Evolutionary conservation across 192 early-diverging fungal species (phyloP).

Genomic region (Coemansia sp.): DNA sequence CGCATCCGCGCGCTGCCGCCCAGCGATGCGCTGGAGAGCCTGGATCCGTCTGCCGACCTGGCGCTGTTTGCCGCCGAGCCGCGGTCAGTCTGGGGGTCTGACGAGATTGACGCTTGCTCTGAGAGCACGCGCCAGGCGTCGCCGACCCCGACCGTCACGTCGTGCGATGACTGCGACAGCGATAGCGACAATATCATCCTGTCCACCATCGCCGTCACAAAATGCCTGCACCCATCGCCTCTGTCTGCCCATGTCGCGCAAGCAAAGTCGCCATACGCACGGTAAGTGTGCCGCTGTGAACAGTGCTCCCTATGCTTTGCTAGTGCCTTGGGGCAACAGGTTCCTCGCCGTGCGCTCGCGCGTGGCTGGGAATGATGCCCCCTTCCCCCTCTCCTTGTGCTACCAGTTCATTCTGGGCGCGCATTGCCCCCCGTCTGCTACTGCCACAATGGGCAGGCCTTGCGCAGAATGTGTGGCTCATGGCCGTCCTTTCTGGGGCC

Average conservation of each 20-base stretch:
- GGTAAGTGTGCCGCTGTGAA: conserved; percentile 32
- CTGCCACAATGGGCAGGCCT: not conserved
- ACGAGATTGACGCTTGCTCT: conserved; percentile 37
- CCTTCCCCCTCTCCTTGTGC: not conserved
- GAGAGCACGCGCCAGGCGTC: conserved; percentile 41
- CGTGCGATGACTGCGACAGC: conserved; percentile 15
- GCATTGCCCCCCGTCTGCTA: not conserved
- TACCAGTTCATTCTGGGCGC: not conserved
- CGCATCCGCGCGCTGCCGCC: conserved; percentile 28
- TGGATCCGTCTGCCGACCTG: conserved; percentile 39
- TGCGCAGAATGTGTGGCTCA: conserved; percentile 4
- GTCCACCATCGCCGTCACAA: not conserved
- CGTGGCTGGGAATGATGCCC: not conserved
- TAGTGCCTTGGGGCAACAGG: too few relatives aligned
- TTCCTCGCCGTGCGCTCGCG: too few relatives aligned
- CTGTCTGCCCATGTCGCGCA: conserved; percentile 47
- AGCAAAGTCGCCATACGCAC: conserved; percentile 39
- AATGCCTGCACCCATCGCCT: conserved; percentile 13
- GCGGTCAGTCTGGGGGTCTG: conserved; percentile 28
- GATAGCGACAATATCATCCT: too few relatives aligned
- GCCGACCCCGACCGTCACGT: conserved; percentile 44
- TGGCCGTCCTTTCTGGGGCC: too few relatives aligned
- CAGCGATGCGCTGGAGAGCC: conserved; percentile 28
- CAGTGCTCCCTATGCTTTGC: too few relatives aligned
- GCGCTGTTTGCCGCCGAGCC: conserved; percentile 42